Percentiles rank a stretch among this genome's conserved stretches.
phyloP scores from a whole-genome alignment of 495 filamentous ascomycete species.

The Xylaria palmicola region DNA sequence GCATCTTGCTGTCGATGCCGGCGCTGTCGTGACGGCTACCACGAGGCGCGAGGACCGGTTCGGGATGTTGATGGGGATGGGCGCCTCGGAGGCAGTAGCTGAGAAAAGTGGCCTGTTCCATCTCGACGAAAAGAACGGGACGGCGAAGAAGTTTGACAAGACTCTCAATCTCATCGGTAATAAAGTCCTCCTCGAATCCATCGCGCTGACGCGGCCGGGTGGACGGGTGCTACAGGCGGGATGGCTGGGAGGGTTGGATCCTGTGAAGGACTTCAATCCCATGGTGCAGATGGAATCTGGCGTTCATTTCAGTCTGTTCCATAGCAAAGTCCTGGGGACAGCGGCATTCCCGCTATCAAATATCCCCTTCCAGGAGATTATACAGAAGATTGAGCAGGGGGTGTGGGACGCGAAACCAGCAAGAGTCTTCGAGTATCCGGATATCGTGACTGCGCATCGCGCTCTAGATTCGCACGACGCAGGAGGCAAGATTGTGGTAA shows the following conservation, averaged over 20 bases:
- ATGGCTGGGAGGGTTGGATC: conserved; percentile 46
- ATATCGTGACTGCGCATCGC: conserved; percentile 36
- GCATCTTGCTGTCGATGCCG: conserved; percentile 43
- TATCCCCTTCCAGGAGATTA: conserved; percentile 44
- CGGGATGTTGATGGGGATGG: conserved; percentile 29
- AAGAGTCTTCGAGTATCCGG: conserved; percentile 33
- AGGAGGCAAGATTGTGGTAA: conserved; percentile 41
- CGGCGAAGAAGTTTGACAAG: conserved; percentile 37
- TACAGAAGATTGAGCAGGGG: conserved; percentile 32
- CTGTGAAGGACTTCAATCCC: conserved; percentile 48
- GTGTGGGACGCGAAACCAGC: conserved; percentile 31
- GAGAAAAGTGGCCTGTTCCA: conserved; percentile 25
- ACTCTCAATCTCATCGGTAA: conserved; percentile 48
- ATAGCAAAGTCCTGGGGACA: conserved; percentile 41
- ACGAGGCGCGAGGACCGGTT: conserved; percentile 34
- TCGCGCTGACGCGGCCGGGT: conserved; percentile 34
- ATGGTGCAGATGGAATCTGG: conserved; percentile 47
- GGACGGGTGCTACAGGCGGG: conserved; percentile 45
- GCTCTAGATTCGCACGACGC: conserved; percentile 35
- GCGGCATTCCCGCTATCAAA: conserved; percentile 43
- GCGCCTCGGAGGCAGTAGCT: conserved; percentile 28
- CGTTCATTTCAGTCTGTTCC: conserved; percentile 53
- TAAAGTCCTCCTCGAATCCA: conserved; percentile 41
- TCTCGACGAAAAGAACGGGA: neutral
- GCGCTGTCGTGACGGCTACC: conserved; percentile 42